Evolutionary conservation across 371 early-diverging fungal genomes (phyloP), one percentile per base, ranked within the genome.

Genomic region (Gilbertella persicaria): DNA sequence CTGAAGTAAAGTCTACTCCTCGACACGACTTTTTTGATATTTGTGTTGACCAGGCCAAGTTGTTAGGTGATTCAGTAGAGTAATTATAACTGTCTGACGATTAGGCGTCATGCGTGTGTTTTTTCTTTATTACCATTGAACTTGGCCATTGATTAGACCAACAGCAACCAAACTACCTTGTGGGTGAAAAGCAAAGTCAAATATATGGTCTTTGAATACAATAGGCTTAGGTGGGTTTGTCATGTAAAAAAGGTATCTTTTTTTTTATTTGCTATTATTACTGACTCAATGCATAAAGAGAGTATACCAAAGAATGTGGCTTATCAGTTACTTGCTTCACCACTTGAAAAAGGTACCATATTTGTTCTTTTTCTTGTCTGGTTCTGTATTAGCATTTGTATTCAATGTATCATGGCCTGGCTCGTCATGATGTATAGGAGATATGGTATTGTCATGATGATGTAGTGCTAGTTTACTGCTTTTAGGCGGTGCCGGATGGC

Each of bases 21-120:
- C 96, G 80, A 54, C 91, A 90, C 0, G 95, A 91, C 62, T 92
- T 89, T 69, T 82, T 88, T 61, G 90, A 90, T 3, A 78, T 79
- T n/a, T 79, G 73, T 7, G 75, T 63, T 12, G 68, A 73, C 75
- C 84, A 90, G 13, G 20, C 35, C 57, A 55, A 46, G 48, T 52
- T 14, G 29, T 64, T 38, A 29, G 30, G 16, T 61, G 38, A 14
- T 35, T 25, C 20, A 29, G 28, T 13, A 37, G 44, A 14, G 45
- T 46, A 44, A 12, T 41, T 8, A 28, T 47, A 24, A 13, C 29
- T 40, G 4, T 9, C 10, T 33, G 6, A 2, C 13, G 33, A 33
- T 33, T 57, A n/a, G n/a, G n/a, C n/a, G n/a, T n/a, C n/a, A n/a
- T n/a, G n/a, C n/a, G n/a, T n/a, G n/a, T n/a, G n/a, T 51, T 47